Evolutionary conservation across 2,329 filamentous ascomycete genomes (phyloP).

Genomic region (Dactylellina haptotyla): DNA sequence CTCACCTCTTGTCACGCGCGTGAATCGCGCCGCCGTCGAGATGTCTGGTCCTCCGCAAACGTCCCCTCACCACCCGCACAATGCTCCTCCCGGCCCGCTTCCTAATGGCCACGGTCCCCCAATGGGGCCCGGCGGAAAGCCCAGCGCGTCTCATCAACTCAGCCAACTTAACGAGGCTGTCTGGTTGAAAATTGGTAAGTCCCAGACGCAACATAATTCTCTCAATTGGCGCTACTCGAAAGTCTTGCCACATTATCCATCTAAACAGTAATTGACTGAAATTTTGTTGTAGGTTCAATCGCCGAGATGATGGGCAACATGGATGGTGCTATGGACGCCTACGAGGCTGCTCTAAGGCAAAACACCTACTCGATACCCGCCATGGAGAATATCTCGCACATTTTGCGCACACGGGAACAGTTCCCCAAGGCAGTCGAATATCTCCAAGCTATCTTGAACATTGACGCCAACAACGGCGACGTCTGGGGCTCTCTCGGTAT

Average conservation of each 20-base stretch:
- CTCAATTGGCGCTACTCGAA: constrained; percentile 28
- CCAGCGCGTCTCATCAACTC: constrained; percentile 77
- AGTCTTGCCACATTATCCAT: constrained; percentile 13
- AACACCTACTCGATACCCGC: constrained; percentile 89
- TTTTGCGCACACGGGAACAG: constrained; percentile 89
- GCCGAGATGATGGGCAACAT: constrained; percentile 87
- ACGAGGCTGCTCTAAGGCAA: constrained; percentile 86
- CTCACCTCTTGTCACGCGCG: constrained; percentile 60
- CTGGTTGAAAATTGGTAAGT: constrained; percentile 91
- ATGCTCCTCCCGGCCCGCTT: constrained; percentile 71
- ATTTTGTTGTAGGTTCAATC: constrained; percentile 72
- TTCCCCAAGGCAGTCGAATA: constrained; percentile 95
- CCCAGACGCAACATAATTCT: constrained; percentile 16
- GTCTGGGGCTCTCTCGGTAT: constrained; percentile 94
- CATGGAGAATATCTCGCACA: constrained; percentile 93
- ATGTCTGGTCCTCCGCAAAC: constrained; percentile 76
- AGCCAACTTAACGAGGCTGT: constrained; percentile 82
- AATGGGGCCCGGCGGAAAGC: constrained; percentile 67
- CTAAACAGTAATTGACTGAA: neutral
- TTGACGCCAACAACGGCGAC: constrained; percentile 89
- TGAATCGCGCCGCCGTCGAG: constrained; percentile 85
- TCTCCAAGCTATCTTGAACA: constrained; percentile 86
- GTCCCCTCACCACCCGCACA: constrained; percentile 69
- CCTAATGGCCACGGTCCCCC: constrained; percentile 67
- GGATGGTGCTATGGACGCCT: constrained; percentile 88